phyloP scores from a whole-genome alignment of 2,329 filamentous ascomycete species.

The Claviceps quebecensis region DNA sequence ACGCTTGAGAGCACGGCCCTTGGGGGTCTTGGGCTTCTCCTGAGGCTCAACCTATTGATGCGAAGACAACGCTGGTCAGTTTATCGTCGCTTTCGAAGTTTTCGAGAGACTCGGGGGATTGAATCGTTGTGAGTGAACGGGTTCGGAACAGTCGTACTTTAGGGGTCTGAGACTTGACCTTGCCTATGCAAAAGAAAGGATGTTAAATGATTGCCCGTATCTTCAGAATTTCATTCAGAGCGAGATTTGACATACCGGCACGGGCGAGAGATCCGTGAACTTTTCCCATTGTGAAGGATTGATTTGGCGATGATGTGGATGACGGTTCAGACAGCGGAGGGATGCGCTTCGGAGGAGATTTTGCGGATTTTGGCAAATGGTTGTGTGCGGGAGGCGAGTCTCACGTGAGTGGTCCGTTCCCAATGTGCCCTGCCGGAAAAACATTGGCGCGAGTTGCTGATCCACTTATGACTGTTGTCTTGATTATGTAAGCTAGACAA shows the following conservation, averaged over 20 bases:
- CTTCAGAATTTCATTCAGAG: neutral
- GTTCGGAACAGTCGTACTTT: constrained; percentile 46
- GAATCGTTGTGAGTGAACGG: neutral
- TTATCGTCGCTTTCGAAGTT: constrained; percentile 12
- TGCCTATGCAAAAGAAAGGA: constrained; percentile 58
- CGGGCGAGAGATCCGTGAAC: constrained; percentile 88
- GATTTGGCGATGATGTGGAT: constrained; percentile 23
- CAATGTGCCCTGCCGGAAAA: constrained; percentile 21
- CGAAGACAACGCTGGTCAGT: constrained; percentile 13
- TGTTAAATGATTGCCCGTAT: neutral
- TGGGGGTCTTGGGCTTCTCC: constrained; percentile 94
- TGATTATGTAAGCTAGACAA: neutral
- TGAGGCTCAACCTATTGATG: constrained; percentile 59
- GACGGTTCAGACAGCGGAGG: constrained; percentile 14
- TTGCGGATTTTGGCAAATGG: constrained; percentile 24
- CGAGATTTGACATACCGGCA: constrained; percentile 38
- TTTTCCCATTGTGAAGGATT: constrained; percentile 62
- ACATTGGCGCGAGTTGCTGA: constrained; percentile 5
- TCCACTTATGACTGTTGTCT: neutral
- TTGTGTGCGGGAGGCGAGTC: constrained; percentile 21
- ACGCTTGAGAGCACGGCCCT: constrained; percentile 96
- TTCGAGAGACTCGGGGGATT: neutral
- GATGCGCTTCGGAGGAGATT: constrained; percentile 15
- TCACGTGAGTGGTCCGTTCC: constrained; percentile 23
- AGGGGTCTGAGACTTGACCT: constrained; percentile 94